Evolutionary conservation across 768 basidiomycete genomes (phyloP), one percentile per base, ranked within the genome.

Genomic region (Goffeauzyma gilvescens): DNA sequence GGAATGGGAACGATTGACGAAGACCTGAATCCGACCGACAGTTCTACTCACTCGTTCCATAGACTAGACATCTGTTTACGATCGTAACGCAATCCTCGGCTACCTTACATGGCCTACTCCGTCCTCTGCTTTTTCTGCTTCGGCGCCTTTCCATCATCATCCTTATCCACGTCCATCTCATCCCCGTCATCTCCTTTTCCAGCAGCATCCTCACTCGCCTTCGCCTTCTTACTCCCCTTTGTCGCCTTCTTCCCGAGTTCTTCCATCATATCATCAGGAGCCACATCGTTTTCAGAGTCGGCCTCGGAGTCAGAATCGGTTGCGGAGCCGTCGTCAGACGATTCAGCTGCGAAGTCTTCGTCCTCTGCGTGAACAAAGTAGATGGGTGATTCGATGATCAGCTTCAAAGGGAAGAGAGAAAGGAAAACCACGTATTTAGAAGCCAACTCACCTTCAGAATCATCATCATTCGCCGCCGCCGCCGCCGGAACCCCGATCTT

Each of bases 321-420:
- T 0, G 89, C 83, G 4, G 89, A 93, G n/a, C 89, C 87, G 33
- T 68, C 70, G 55, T 93, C 87, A 0, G 81, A 81, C 2, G 68
- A 78, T 6, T 80, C 84, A 6, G 78, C 86, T 48, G 77, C 66
- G 73, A 96, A 96, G 65, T 93, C 87, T 63, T 89, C 79, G 51
- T 81, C 90, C 81, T 67, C 67, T 65, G 50, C n/a, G 41, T 2
- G 27, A 28, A n/a, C 31, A 20, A 8, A 25, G 41, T 5, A 21
- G 15, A 17, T 20, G 18, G 13, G 24, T 20, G 28, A 10, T 23
- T 15, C 35, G 18, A 26, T 25, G 13, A 35, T 17, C 21, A 27
- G 32, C 36, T 9, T 14, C 8, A 23, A 44, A 2, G 4, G 37
- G 7, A 9, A 3, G 41, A 9, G 15, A 27, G 28, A 46, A 53